Evolutionary conservation across 1,284 basidiomycete species (phyloP).

Genomic region (Cryptococcus sp.): DNA sequence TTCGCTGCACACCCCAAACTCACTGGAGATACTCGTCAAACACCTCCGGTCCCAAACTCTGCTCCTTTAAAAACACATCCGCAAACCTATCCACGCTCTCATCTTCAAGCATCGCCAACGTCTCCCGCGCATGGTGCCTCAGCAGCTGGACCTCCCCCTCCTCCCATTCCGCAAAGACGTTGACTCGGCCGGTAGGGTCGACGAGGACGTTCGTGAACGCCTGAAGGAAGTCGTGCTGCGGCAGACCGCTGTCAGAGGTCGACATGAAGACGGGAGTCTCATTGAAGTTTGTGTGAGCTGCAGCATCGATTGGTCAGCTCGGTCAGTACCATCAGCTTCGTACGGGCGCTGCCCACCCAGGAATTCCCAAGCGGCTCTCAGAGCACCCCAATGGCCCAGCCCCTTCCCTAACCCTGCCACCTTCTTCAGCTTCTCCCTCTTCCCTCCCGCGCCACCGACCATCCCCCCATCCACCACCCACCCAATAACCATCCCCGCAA

Average conservation of each 20-base stretch:
- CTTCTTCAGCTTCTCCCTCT: conserved; percentile 32
- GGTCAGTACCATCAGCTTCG: background rate
- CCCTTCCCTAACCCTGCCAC: conserved; percentile 53
- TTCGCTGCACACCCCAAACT: conserved; percentile 51
- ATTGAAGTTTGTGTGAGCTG: conserved; percentile 70
- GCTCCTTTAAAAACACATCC: conserved; percentile 46
- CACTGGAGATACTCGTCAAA: conserved; percentile 73
- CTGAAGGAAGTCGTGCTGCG: conserved; percentile 39
- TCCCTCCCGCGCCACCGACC: conserved; percentile 33
- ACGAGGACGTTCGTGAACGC: conserved; percentile 60
- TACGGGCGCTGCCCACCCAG: conserved; percentile 49
- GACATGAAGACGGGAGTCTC: conserved; percentile 61
- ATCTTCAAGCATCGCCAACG: conserved; percentile 57
- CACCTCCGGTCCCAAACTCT: conserved; percentile 56
- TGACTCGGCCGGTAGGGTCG: conserved; percentile 74
- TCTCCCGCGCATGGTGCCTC: conserved; percentile 66
- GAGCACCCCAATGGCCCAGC: conserved; percentile 50
- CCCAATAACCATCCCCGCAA: conserved; percentile 69
- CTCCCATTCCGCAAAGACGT: conserved; percentile 75
- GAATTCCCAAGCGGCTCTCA: conserved; percentile 48
- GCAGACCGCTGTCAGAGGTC: conserved; percentile 33
- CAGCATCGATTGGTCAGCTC: background rate
- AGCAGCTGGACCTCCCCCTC: conserved; percentile 52
- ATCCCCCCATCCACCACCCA: conserved; percentile 70
- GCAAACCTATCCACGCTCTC: conserved; percentile 49